Evolutionary conservation across 768 basidiomycete genomes (phyloP), one percentile per base, ranked within the genome.

Genomic region (Lactifluus pinguis): DNA sequence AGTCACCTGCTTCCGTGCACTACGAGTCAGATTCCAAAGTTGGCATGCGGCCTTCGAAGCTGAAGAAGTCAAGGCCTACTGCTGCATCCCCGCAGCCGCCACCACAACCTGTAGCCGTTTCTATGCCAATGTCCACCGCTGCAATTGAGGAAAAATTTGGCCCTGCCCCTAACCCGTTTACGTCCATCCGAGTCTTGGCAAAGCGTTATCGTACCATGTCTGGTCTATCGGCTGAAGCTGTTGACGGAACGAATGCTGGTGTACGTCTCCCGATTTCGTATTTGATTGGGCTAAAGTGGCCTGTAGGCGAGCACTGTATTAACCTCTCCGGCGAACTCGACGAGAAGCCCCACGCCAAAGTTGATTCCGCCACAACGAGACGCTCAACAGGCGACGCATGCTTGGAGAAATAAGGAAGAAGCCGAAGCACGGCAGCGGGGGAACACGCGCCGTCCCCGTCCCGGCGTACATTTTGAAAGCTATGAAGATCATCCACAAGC

Each of bases 261-360:
- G 89, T 91, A 71, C 72, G 86, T 68, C 39, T 70, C 10, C 14
- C 34, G 5, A n/a, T 54, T 57, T 36, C 59, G n/a, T 58, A 11
- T 30, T 56, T 58, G 34, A 44, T 38, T 1, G 38, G 29, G 45
- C 42, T 49, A n/a, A 44, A 34, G 44, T 57, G 44, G 3, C 4
- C 15, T 47, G 50, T 41, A 86, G 85, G 72, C 83, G 15, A 90
- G 83, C 66, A 89, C 89, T 30, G 81, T 87, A 48, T 71, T 90
- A 30, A 87, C 86, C 15, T 87, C 86, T 3, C 89, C 89, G 5
- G 86, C 83, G 13, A 80, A 82, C 17, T 91, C 89, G 2, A 78
- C 83, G 67, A 75, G 83, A 63, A 84, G 87, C 68, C 80, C 80
- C 42, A 82, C 80, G 34, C 78, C 80, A 4, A 66, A 77, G 36